Percentiles rank a stretch among this genome's conserved stretches.
Evolutionary conservation across 83 land plant species (phyloP).

Genomic region (Thuja plicata): DNA sequence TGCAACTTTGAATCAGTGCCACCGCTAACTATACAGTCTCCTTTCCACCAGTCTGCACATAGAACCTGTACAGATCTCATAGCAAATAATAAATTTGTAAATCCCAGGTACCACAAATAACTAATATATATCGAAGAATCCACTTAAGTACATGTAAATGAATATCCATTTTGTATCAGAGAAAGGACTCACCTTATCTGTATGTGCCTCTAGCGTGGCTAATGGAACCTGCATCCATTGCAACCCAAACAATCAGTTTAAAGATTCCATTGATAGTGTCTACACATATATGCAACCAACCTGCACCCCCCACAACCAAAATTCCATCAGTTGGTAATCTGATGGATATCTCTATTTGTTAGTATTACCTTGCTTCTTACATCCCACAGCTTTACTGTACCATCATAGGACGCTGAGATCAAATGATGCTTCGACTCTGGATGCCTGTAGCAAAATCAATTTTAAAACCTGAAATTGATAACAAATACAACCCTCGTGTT

Average conservation of each 20-base stretch:
- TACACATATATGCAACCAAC: not conserved
- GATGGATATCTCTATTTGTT: not conserved
- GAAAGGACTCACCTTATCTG: constrained; percentile 65
- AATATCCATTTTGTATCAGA: not conserved
- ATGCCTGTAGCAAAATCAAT: constrained; percentile 44
- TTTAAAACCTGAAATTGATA: not conserved
- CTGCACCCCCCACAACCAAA: not conserved
- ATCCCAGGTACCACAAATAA: not conserved
- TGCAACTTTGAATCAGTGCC: constrained; percentile 66
- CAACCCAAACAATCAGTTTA: not conserved
- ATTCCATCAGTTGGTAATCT: not conserved
- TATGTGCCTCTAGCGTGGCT: constrained; percentile 60
- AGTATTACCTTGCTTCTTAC: constrained; percentile 69
- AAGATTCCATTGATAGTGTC: not conserved
- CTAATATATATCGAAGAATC: not conserved
- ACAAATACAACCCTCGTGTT: constrained; percentile 9
- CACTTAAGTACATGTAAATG: not conserved
- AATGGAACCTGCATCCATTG: constrained; percentile 67
- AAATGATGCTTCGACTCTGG: constrained; percentile 69
- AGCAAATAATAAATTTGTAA: not conserved
- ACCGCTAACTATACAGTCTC: constrained; percentile 60
- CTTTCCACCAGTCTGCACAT: constrained; percentile 84
- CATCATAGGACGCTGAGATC: constrained; percentile 82
- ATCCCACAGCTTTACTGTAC: constrained; percentile 93
- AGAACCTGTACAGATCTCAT: constrained; percentile 40